phyloP scores from a whole-genome alignment of 805 yeast genomes.

The Kurtzmaniella cleridarum region DNA sequence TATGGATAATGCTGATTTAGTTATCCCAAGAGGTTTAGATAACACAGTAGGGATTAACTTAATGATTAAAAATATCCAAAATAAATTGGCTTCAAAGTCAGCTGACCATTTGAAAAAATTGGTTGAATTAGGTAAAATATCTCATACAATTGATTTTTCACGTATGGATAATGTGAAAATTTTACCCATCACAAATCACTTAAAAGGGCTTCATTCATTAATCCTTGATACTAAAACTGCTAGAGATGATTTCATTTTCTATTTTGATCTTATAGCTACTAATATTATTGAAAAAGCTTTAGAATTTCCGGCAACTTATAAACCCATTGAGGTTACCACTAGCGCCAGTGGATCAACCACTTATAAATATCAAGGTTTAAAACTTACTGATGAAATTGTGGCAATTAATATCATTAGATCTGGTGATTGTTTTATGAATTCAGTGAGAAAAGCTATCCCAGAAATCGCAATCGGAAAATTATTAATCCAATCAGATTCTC shows the following conservation, averaged over 20 bases:
- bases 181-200: conserved; percentile 57
- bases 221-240: conserved; percentile 50
- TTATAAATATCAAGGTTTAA: conserved; percentile 30
- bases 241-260: conserved; percentile 78
- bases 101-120: conserved; percentile 61
- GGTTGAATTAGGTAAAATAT: conserved; percentile 44
- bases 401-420: conserved; percentile 83
- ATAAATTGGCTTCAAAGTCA: conserved; percentile 64
- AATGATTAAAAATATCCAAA: conserved; percentile 72
- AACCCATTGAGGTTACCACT: conserved; percentile 24
- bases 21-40: conserved; percentile 88
- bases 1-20: conserved; percentile 73
- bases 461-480: conserved; percentile 77
- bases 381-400: conserved; percentile 46
- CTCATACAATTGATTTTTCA: conserved; percentile 20
- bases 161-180: conserved; percentile 26
- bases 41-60: conserved; percentile 74
- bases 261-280: conserved; percentile 77
- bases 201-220: conserved; percentile 65
- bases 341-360: conserved; percentile 7
- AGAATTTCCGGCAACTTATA: conserved; percentile 44
- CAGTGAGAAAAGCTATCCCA: conserved; percentile 72
- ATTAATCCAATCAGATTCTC: conserved; percentile 79
- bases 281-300: conserved; percentile 65
- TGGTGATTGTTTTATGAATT: conserved; percentile 86